These are phyloP conservation scores for Mortierella sp. DNA, from an alignment of 371 early-diverging fungal species.

Conservation along the genomic window DNA sequence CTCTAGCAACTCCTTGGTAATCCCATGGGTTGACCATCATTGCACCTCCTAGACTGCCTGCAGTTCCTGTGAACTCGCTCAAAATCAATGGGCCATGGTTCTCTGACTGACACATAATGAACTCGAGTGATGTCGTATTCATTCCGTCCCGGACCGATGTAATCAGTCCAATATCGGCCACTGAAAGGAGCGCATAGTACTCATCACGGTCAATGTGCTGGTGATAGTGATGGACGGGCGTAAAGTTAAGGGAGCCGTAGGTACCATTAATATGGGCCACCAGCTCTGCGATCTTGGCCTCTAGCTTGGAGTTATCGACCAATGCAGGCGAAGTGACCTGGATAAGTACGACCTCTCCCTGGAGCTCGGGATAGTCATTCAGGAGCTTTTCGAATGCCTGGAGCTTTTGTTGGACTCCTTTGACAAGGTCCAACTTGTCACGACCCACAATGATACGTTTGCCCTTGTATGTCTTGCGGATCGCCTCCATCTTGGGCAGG, in stretches of 20 bases:
- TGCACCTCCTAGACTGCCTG: conserved; percentile 90
- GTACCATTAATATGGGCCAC: conserved; percentile 94
- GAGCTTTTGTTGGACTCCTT: conserved; percentile 98
- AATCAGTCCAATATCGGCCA: conserved; percentile 95
- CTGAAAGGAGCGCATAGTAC: conserved; percentile 92
- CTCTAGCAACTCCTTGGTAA: conserved; percentile 89
- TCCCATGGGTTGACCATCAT: conserved; percentile 99
- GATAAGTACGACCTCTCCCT: conserved; percentile 89
- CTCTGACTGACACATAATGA: conserved; percentile 95
- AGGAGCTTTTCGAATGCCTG: conserved; percentile 95
- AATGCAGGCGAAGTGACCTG: conserved; percentile 75
- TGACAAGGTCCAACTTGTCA: conserved; percentile 98
- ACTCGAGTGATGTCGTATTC: conserved; percentile 99
- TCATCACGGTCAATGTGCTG: conserved; percentile 94
- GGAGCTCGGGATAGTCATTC: conserved; percentile 89
- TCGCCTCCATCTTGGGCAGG: conserved; percentile 75
- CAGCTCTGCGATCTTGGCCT: conserved; percentile 87
- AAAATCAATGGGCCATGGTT: conserved; percentile 94
- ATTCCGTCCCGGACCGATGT: conserved; percentile 99
- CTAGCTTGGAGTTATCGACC: conserved; percentile 70
- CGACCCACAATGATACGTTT: conserved; percentile 97
- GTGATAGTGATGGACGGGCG: conserved; percentile 95
- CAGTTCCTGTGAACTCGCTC: conserved; percentile 98
- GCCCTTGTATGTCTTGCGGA: conserved; percentile 86
- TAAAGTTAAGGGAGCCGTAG: conserved; percentile 94